A percentile compares a stretch with the other conserved stretches of the same genome.
These are phyloP conservation scores for Petunia hybrid DNA, from an alignment of 305 asterid species.

Conservation along the genomic window DNA sequence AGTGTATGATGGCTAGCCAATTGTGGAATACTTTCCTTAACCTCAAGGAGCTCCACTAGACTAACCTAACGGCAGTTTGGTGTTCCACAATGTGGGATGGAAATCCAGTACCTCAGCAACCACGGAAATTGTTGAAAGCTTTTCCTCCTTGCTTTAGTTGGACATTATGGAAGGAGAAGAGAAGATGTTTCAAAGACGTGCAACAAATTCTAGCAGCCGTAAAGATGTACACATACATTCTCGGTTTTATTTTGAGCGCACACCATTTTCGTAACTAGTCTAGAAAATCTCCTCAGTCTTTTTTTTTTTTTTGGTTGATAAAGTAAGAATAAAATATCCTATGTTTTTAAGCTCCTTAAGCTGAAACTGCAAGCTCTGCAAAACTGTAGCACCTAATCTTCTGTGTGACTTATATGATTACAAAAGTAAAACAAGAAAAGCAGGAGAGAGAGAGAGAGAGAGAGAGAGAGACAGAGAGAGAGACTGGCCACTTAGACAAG, in stretches of 20 bases:
- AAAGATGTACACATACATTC: background rate
- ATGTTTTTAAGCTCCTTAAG: conserved; percentile 3
- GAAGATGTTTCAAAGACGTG: background rate
- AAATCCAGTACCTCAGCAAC: conserved; percentile 15
- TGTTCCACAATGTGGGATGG: conserved; percentile 2
- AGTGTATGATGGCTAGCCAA: background rate
- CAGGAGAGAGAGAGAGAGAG: too few species aligned
- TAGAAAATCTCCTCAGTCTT: background rate
- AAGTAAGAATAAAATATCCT: background rate
- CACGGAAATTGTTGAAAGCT: background rate
- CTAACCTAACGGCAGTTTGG: background rate
- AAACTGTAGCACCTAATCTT: too few species aligned
- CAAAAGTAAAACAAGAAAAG: too few species aligned
- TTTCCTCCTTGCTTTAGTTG: background rate
- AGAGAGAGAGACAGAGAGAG: too few species aligned
- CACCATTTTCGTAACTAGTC: conserved; percentile 4
- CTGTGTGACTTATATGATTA: background rate
- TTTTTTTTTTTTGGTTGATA: too few species aligned
- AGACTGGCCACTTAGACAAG: too few species aligned
- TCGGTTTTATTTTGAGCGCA: background rate
- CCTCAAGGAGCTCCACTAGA: conserved; percentile 7
- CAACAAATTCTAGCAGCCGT: conserved; percentile 6
- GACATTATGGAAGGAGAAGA: conserved; percentile 6
- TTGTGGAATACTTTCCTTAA: background rate
- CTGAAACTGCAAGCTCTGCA: background rate